Percentiles rank a stretch among this genome's conserved stretches.
Evolutionary conservation across 1,139 yeast species (phyloP).

Genomic region (Martiniozyma asiatica): DNA sequence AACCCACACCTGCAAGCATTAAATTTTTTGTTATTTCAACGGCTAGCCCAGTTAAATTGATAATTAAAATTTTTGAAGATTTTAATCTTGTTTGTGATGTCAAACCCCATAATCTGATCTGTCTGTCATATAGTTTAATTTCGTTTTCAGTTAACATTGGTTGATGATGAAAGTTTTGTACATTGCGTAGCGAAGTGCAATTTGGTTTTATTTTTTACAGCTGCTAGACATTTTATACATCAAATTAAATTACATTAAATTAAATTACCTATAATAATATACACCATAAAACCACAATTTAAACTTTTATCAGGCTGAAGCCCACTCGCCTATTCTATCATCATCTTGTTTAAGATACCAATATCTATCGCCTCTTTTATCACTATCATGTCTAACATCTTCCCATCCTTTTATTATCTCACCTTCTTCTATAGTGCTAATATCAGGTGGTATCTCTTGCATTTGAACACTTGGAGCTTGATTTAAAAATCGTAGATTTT

Average conservation of each 20-base stretch:
- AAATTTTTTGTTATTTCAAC: slow-evolving; percentile 81
- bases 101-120: slow-evolving; percentile 92
- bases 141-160: slow-evolving; percentile 50
- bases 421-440: slow-evolving; percentile 55
- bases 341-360: no score
- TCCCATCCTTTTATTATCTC: slow-evolving; percentile 44
- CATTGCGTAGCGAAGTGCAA: no score
- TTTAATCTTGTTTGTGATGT: slow-evolving; percentile 80
- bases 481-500: slow-evolving; percentile 68
- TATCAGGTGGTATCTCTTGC: slow-evolving; percentile 82
- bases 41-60: slow-evolving; percentile 85
- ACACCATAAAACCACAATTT: no score
- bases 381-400: no score
- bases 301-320: no score
- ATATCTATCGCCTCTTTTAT: no score
- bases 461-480: slow-evolving; percentile 94
- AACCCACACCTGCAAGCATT: slow-evolving; percentile 80
- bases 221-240: no score
- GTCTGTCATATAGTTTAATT: slow-evolving; percentile 87
- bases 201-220: no score
- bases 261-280: no score
- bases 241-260: no score
- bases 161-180: no score
- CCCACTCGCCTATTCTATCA: no score
- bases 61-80: slow-evolving; percentile 58